phyloP scores from a whole-genome alignment of 2,329 filamentous ascomycete species.

The Ophiostoma montium region DNA sequence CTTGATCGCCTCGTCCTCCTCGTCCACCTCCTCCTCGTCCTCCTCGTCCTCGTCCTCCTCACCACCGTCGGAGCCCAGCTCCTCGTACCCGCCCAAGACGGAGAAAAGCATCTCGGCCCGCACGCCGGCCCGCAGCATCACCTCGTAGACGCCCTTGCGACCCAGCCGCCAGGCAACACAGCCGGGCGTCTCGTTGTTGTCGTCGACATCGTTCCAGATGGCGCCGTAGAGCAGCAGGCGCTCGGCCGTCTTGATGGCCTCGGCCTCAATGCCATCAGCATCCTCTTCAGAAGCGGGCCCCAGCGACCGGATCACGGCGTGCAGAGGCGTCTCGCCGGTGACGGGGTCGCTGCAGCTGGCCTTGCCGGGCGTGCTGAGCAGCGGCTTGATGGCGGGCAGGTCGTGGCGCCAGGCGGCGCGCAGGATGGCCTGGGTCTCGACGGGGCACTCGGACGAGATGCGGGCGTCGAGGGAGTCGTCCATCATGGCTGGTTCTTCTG shows the following conservation, averaged over 20 bases:
- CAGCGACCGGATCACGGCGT: constrained; percentile 67
- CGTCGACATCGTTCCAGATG: constrained; percentile 94
- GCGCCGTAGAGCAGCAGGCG: constrained; percentile 76
- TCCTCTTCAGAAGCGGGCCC: not conserved
- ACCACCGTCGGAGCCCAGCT: constrained; percentile 43
- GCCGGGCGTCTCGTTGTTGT: constrained; percentile 76
- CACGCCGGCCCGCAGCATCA: constrained; percentile 81
- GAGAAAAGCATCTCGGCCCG: constrained; percentile 78
- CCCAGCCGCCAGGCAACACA: constrained; percentile 66
- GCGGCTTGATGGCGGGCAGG: constrained; percentile 48
- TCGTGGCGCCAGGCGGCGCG: constrained; percentile 46
- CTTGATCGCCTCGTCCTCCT: constrained; percentile 16
- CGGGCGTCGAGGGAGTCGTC: constrained; percentile 37
- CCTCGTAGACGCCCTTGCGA: constrained; percentile 56
- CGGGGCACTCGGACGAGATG: constrained; percentile 38
- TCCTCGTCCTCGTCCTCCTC: constrained; percentile 33
- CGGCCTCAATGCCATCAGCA: constrained; percentile 15
- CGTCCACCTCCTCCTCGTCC: constrained; percentile 22
- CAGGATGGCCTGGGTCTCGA: constrained; percentile 36
- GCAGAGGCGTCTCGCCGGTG: constrained; percentile 76
- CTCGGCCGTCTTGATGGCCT: constrained; percentile 43
- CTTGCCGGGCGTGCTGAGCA: constrained; percentile 49
- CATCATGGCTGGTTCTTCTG: constrained; percentile 19
- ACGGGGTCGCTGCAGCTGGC: constrained; percentile 70
- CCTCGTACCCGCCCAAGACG: constrained; percentile 68